These are phyloP conservation scores for Lithohypha guttulata DNA, from an alignment of 2,329 filamentous ascomycete species.

Conservation along the genomic window DNA sequence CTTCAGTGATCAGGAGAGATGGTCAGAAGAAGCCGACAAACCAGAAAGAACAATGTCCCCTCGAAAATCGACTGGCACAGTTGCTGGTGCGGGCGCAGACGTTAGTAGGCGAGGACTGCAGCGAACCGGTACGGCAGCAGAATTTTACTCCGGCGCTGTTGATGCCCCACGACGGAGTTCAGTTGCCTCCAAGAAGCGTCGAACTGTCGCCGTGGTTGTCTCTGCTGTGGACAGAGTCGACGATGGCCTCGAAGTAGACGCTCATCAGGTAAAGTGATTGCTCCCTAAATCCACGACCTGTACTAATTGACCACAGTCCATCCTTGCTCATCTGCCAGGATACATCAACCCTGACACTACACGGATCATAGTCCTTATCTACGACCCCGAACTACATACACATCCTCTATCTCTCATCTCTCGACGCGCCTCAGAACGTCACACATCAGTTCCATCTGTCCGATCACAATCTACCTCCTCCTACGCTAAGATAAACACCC, in stretches of 20 bases:
- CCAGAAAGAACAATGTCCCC: slow-evolving; percentile 31
- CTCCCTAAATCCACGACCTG: not conserved
- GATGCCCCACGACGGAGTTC: slow-evolving; percentile 14
- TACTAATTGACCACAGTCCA: slow-evolving; percentile 46
- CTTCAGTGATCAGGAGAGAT: slow-evolving; percentile 77
- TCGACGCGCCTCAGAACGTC: slow-evolving; percentile 19
- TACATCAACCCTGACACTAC: slow-evolving; percentile 61
- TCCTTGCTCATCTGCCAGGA: slow-evolving; percentile 78
- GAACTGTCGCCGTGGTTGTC: slow-evolving; percentile 78
- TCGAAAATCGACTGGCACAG: slow-evolving; percentile 1
- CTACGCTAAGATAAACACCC: slow-evolving; percentile 74
- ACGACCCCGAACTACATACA: slow-evolving; percentile 69
- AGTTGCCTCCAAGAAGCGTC: slow-evolving; percentile 39
- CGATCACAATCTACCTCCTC: slow-evolving; percentile 57
- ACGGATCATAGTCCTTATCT: slow-evolving; percentile 81
- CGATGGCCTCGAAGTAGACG: slow-evolving; percentile 49
- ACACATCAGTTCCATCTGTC: slow-evolving; percentile 30
- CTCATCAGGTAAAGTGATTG: slow-evolving; percentile 62
- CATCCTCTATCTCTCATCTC: slow-evolving; percentile 39
- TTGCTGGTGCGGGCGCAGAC: slow-evolving; percentile 9
- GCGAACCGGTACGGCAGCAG: slow-evolving; percentile 25
- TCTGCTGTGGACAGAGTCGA: slow-evolving; percentile 61
- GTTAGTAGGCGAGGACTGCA: slow-evolving; percentile 15
- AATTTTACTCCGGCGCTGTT: slow-evolving; percentile 21
- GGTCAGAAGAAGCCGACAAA: slow-evolving; percentile 80